A percentile compares a stretch with the other conserved stretches of the same genome.
Evolutionary conservation across 192 early-diverging fungal genomes (phyloP).

Genomic region (Rhizoclosmatium globosum): DNA sequence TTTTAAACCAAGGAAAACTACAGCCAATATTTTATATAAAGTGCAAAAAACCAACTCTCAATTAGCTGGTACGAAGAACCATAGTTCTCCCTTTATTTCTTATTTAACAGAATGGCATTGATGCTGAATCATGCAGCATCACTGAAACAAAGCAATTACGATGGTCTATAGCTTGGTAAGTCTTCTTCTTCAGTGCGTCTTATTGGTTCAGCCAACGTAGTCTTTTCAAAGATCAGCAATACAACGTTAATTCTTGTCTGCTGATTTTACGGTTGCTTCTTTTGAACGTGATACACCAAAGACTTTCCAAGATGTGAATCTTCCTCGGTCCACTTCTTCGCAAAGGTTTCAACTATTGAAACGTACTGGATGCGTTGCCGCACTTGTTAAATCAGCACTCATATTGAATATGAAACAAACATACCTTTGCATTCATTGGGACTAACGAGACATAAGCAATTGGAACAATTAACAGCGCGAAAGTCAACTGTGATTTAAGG

Average conservation of each 20-base stretch:
- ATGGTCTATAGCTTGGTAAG: no score
- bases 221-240: conserved; percentile 13
- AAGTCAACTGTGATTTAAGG: not conserved
- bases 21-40: no score
- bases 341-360: not conserved
- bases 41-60: no score
- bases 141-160: no score
- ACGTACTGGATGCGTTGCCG: not conserved
- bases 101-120: no score
- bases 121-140: no score
- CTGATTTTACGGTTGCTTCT: not conserved
- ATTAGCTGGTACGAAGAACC: no score
- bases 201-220: no score
- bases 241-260: not conserved
- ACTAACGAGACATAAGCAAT: not conserved
- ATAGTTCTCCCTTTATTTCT: no score
- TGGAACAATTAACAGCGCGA: not conserved
- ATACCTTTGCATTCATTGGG: not conserved
- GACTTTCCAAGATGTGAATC: not conserved
- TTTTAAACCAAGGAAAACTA: no score
- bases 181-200: no score
- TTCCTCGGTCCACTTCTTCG: conserved; percentile 3
- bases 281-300: not conserved
- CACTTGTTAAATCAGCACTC: no score
- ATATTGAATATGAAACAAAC: not conserved